Conservation (phyloP, 129 eudicot species). For the Deinandra increscens region DNA sequence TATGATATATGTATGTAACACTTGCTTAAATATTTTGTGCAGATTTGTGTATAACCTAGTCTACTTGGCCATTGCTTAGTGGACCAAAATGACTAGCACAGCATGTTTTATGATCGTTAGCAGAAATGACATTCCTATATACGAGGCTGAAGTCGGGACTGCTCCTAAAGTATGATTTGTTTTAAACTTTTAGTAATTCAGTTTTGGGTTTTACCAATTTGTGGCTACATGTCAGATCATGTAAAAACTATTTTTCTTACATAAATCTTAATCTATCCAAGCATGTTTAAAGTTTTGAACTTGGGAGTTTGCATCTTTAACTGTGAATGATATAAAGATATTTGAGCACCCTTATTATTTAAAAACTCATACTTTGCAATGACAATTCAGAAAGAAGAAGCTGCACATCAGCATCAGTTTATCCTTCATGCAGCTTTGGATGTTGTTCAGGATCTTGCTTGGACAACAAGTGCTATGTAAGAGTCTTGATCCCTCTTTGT, state of each 20-base stretch:
- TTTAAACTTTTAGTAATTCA: background rate
- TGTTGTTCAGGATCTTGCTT: slow-evolving; percentile 91
- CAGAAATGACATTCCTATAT: slow-evolving; percentile 90
- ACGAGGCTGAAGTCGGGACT: slow-evolving; percentile 97
- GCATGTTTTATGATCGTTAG: slow-evolving; percentile 99
- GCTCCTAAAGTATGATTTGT: slow-evolving; percentile 78
- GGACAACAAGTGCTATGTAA: slow-evolving; percentile 98
- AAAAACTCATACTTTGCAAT: slow-evolving; percentile 18
- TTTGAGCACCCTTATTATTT: background rate
- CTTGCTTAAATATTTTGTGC: slow-evolving; percentile 5
- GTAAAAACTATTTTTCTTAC: background rate
- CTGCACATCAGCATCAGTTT: slow-evolving; percentile 96
- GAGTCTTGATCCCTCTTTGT: slow-evolving; percentile 23
- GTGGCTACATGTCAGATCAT: background rate
- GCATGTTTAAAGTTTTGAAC: background rate
- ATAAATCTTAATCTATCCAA: background rate
- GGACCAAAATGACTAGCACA: slow-evolving; percentile 69
- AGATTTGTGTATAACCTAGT: slow-evolving; percentile 9
- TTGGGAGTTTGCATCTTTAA: background rate
- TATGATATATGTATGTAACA: background rate
- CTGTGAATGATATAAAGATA: background rate
- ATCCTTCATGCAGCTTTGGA: slow-evolving; percentile 92
- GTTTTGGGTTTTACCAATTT: background rate
- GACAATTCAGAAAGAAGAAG: slow-evolving; percentile 73
- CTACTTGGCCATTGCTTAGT: background rate